Evolutionary conservation across 1,284 basidiomycete genomes (phyloP).

Genomic region (Coniophora puteana): DNA sequence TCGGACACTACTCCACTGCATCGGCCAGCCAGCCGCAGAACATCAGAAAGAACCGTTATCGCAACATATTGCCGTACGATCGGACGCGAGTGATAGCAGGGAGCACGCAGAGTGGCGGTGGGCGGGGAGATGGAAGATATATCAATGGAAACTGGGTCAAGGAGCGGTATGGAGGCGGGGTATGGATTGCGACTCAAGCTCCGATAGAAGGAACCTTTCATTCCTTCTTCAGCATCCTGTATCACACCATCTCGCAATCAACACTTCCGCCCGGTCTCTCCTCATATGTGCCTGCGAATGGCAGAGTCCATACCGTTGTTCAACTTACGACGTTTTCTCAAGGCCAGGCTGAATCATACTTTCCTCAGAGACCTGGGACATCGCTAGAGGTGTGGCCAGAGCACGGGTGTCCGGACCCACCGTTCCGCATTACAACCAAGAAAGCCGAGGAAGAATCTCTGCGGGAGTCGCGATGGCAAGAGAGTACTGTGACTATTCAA

Average conservation of each 20-base stretch:
- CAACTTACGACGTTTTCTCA: too few relatives aligned
- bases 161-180: conserved; percentile 66
- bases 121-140: conserved; percentile 44
- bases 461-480: too few relatives aligned
- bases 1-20: conserved; percentile 52
- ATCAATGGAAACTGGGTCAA: conserved; percentile 83
- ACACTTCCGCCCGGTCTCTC: conserved; percentile 7
- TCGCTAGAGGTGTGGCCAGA: conserved; percentile 49
- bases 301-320: conserved; percentile 66
- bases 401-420: conserved; percentile 30
- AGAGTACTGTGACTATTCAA: conserved; percentile 45
- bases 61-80: conserved; percentile 74
- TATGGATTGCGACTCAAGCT: conserved; percentile 84
- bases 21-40: conserved; percentile 45
- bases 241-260: conserved; percentile 44
- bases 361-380: conserved; percentile 57
- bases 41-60: conserved; percentile 60
- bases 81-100: conserved; percentile 62
- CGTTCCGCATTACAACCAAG: too few relatives aligned
- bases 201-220: conserved; percentile 68
- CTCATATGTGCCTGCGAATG: conserved; percentile 17
- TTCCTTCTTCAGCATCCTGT: conserved; percentile 68
- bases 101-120: conserved; percentile 10
- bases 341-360: conserved; percentile 74
- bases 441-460: too few relatives aligned